Evolutionary conservation across 2,329 filamentous ascomycete species (phyloP), one percentile per base, ranked within the genome.

Genomic region (Cyanodermella asteris): DNA sequence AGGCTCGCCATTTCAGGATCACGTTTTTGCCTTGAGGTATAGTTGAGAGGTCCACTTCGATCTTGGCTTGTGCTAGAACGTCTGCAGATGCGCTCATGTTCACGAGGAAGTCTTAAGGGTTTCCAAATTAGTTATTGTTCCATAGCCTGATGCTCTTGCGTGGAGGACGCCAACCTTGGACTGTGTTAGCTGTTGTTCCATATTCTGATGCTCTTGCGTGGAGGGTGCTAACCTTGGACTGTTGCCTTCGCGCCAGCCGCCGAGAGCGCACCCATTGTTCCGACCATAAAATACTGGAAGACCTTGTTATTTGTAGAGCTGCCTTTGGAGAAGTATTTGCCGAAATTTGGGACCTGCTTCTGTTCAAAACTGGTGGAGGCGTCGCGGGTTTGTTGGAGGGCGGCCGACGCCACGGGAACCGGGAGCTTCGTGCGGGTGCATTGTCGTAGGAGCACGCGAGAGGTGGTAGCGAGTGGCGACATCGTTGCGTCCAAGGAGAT

Each of bases 21-120:
- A 82, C 87, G 62, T 97, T 97, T 76, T 94, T 97, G 67, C 87
- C 87, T 64, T 94, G 84, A 35, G 87, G 87, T 44, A 97, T 94
- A 36, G 78, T 54, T 44, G 62, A 63, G 39, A 97, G 74, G 54
- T 91, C 80, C 42, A 97, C 75, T 63, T 97, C 87, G 42, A 97
- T 87, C 73, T 97, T 97, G 55, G 87, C 87, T 72, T 93, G 90
- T 50, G 90, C 87, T 58, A 97, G 59, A 47, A 97, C 81, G 47
- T 97, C 87, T 56, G 87, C 87, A 34, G 87, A 97, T 35, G 87
- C 87, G 45, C 84, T 90, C 90, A 97, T 94, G 71, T 93, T 97
- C 61, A 91, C 80, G 37, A 97, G 67, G 69, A 97, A 97, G 60
- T 97, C 87, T 97, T 55, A 38, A 38, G 24, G n/a, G 7, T 6